Conservation (phyloP, 1,284 basidiomycete species). For the Cryptococcus neoformans region DNA sequence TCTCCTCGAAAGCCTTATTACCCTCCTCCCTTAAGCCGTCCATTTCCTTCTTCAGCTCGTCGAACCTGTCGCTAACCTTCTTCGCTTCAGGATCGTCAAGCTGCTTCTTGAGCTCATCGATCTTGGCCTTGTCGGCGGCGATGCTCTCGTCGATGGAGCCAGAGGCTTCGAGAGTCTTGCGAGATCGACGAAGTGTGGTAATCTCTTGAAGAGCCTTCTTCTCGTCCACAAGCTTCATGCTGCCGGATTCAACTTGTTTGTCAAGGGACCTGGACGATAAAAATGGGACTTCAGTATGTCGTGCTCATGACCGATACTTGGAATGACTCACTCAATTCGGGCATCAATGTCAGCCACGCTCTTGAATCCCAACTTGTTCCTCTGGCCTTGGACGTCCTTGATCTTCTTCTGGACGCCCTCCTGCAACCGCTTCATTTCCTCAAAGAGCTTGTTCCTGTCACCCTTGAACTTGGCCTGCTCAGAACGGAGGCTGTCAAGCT, state of each 20-base stretch:
- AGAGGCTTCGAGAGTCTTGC: slow-evolving; percentile 71
- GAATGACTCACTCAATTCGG: slow-evolving; percentile 66
- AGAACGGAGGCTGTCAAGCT: slow-evolving; percentile 75
- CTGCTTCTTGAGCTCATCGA: slow-evolving; percentile 79
- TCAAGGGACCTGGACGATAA: slow-evolving; percentile 63
- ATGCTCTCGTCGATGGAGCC: slow-evolving; percentile 84
- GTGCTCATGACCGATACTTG: not conserved
- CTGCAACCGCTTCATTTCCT: slow-evolving; percentile 78
- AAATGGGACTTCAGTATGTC: not conserved
- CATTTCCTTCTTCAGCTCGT: slow-evolving; percentile 79
- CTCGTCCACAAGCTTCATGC: slow-evolving; percentile 91
- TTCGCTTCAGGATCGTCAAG: slow-evolving; percentile 90
- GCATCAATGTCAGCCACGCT: slow-evolving; percentile 83
- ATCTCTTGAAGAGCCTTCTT: slow-evolving; percentile 93
- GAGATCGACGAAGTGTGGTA: slow-evolving; percentile 63
- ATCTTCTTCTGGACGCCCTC: slow-evolving; percentile 83
- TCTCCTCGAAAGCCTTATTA: slow-evolving; percentile 78
- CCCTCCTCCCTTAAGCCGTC: slow-evolving; percentile 80
- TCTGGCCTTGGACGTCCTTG: slow-evolving; percentile 82
- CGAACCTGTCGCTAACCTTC: slow-evolving; percentile 76
- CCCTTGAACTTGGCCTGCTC: slow-evolving; percentile 78
- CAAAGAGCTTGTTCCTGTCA: slow-evolving; percentile 67
- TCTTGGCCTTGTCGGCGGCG: slow-evolving; percentile 68
- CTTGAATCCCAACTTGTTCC: slow-evolving; percentile 79
- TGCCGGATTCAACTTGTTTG: slow-evolving; percentile 86